Base-by-base conservation (phyloP, 371 early-diverging fungal genomes). In the Coemansia sp. region DNA sequence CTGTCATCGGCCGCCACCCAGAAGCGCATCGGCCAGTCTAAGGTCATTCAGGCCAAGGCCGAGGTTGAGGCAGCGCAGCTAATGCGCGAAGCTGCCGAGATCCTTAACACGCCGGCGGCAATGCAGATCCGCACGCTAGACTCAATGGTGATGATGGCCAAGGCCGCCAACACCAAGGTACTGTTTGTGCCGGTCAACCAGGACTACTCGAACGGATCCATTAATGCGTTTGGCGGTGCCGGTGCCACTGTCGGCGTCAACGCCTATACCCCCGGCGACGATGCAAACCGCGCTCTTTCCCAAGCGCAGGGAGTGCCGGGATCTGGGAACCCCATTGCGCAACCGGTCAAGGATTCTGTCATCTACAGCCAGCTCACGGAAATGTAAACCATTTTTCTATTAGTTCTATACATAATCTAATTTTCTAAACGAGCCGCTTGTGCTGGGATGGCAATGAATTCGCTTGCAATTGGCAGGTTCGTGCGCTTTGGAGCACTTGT, bases 41-140 rank as follows among this genome's bases (percentile, higher is more conserved):
- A 93, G 80, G 86, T 96, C 42, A 96, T 95, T 65, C 85, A 88
- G 30, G 96, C 96, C 0, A 78, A 85, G 61, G 95, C 96, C 9
- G 96, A 95, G 38, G 95, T 96, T 1, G 91, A 94, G 39, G 81
- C 92, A 7, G 95, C 96, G 20, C 94, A 90, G 66, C 72, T 96
- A 55, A 96, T 95, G 96, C 82, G 95, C 47, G 90, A 95, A 63
- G 94, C 96, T 12, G 88, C 91, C 0, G 88, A 88, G 61, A 82
- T 89, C 59, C 76, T 88, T 34, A 85, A 76, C 62, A 81, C 82
- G 9, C 85, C 86, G n/a, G 85, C 90, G 2, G 93, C 91, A 2
- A 89, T 86, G 88, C 93, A 92, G 68, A 92, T 92, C 54, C 85
- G 93, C 31, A 92, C 93, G 61, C 80, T 95, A n/a, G 95, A 95